phyloP scores from a whole-genome alignment of 192 early-diverging fungal species.

The Backusella australiensis region DNA sequence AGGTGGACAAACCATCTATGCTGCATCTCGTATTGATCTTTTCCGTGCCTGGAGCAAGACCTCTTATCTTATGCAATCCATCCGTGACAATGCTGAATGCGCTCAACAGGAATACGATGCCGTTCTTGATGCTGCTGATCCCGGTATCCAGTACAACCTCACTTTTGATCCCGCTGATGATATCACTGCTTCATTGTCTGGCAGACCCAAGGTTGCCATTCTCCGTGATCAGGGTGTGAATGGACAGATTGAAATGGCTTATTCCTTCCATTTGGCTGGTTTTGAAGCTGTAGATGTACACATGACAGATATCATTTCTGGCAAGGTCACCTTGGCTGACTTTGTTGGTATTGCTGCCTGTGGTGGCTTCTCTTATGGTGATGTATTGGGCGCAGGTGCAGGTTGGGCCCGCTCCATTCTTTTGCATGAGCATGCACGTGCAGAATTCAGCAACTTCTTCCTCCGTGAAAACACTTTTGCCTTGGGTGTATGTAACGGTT shows the following conservation, averaged over 20 bases:
- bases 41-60: conserved; percentile 90
- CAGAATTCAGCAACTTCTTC: conserved; percentile 83
- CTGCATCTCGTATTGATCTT: conserved; percentile 58
- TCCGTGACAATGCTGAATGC: conserved; percentile 88
- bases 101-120: conserved; percentile 82
- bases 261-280: conserved; percentile 90
- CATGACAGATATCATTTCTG: conserved; percentile 91
- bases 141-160: conserved; percentile 74
- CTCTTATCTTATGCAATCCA: conserved; percentile 85
- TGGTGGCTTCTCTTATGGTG: conserved; percentile 99
- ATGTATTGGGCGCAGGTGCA: conserved; percentile 97
- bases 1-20: conserved; percentile 47
- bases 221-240: conserved; percentile 99
- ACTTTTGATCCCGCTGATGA: conserved; percentile 75
- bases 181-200: conserved; percentile 28
- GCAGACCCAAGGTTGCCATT: conserved; percentile 84
- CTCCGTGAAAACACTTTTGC: conserved; percentile 87
- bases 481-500: conserved; percentile 98
- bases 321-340: conserved; percentile 55
- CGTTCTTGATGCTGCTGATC: conserved; percentile 68
- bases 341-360: conserved; percentile 92
- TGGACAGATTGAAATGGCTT: conserved; percentile 93
- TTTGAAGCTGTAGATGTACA: conserved; percentile 96
- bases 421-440: conserved; percentile 63
- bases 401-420: conserved; percentile 97